A percentile compares a stretch with the other conserved stretches of the same genome.
phyloP scores from a whole-genome alignment of 2,329 filamentous ascomycete species.

The Colletotrichum phormii region DNA sequence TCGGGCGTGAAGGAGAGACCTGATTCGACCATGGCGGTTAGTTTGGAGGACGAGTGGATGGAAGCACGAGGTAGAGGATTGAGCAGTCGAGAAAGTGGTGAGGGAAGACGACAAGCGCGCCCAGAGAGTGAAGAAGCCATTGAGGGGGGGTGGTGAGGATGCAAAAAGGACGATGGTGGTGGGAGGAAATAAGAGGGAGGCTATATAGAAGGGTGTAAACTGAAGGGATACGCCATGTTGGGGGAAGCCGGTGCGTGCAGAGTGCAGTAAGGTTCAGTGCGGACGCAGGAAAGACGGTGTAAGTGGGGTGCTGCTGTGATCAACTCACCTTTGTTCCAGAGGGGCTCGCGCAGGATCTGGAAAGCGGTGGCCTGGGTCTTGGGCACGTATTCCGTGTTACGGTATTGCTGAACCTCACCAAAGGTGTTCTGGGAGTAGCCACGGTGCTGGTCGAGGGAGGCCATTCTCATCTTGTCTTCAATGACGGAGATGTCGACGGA shows the following conservation, averaged over 20 bases:
- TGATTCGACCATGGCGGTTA: slow-evolving; percentile 45
- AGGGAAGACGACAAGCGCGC: slow-evolving; percentile 34
- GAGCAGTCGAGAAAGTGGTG: slow-evolving; percentile 10
- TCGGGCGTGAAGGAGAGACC: slow-evolving; percentile 74
- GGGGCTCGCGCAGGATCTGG: slow-evolving; percentile 70
- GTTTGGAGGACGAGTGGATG: slow-evolving; percentile 27
- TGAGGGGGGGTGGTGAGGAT: slow-evolving; percentile 7
- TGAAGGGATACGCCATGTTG: slow-evolving; percentile 35
- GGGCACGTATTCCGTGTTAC: slow-evolving; percentile 64
- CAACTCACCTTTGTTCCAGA: slow-evolving; percentile 73
- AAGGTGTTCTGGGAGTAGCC: slow-evolving; percentile 70
- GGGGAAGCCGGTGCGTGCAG: slow-evolving; percentile 30
- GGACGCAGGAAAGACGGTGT: slow-evolving; percentile 9
- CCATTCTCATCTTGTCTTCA: slow-evolving; percentile 70
- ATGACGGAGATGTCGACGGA: slow-evolving; percentile 67
- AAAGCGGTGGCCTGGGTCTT: slow-evolving; percentile 67
- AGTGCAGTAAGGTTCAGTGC: slow-evolving; percentile 25
- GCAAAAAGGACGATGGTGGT: slow-evolving; percentile 9
- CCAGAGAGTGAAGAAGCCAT: slow-evolving; percentile 34
- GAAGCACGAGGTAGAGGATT: slow-evolving; percentile 3
- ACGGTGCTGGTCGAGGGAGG: slow-evolving; percentile 69
- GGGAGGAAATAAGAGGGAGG: slow-evolving; percentile 23
- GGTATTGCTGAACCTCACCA: slow-evolving; percentile 65
- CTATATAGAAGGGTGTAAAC: slow-evolving; percentile 28
- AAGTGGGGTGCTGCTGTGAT: slow-evolving; percentile 25